phyloP scores from a whole-genome alignment of 2,329 filamentous ascomycete genomes.

The Sporothrix variecibatus region DNA sequence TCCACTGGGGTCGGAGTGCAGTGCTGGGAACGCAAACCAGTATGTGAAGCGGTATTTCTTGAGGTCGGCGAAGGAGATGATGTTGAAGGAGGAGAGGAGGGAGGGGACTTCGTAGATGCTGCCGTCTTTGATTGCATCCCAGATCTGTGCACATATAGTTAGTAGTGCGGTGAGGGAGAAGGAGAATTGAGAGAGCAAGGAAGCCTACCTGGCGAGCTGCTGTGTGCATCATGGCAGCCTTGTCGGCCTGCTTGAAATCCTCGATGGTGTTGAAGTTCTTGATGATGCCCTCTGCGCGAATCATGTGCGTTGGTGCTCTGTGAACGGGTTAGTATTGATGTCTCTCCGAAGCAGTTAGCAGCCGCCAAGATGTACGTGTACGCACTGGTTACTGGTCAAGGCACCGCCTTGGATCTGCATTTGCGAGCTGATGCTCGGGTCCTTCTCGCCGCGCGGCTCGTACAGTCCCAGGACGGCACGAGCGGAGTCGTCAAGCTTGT shows the following conservation, averaged over 20 bases:
- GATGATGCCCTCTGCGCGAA: slow-evolving; percentile 88
- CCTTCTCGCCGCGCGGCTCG: slow-evolving; percentile 72
- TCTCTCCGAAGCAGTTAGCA: not conserved
- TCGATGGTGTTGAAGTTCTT: slow-evolving; percentile 96
- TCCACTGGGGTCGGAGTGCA: slow-evolving; percentile 88
- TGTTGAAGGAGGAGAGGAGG: slow-evolving; percentile 81
- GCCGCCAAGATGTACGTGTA: not conserved
- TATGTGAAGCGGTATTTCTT: slow-evolving; percentile 99
- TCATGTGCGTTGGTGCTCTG: slow-evolving; percentile 62
- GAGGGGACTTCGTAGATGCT: slow-evolving; percentile 95
- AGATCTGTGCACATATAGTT: slow-evolving; percentile 63
- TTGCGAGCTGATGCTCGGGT: slow-evolving; percentile 74
- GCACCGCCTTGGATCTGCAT: slow-evolving; percentile 91
- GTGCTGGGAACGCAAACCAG: slow-evolving; percentile 93
- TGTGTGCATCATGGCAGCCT: slow-evolving; percentile 72
- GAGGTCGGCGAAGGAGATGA: slow-evolving; percentile 90
- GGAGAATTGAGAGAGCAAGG: not conserved
- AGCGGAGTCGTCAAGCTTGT: slow-evolving; percentile 92
- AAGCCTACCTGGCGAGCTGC: slow-evolving; percentile 52
- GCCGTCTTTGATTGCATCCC: slow-evolving; percentile 95
- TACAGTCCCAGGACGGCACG: slow-evolving; percentile 86
- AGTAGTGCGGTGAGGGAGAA: not conserved
- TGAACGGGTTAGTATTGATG: not conserved
- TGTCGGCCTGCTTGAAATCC: slow-evolving; percentile 84
- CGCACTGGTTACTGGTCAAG: slow-evolving; percentile 76